phyloP scores from a whole-genome alignment of 179 eudicot genomes.

The Actinidia arguta region DNA sequence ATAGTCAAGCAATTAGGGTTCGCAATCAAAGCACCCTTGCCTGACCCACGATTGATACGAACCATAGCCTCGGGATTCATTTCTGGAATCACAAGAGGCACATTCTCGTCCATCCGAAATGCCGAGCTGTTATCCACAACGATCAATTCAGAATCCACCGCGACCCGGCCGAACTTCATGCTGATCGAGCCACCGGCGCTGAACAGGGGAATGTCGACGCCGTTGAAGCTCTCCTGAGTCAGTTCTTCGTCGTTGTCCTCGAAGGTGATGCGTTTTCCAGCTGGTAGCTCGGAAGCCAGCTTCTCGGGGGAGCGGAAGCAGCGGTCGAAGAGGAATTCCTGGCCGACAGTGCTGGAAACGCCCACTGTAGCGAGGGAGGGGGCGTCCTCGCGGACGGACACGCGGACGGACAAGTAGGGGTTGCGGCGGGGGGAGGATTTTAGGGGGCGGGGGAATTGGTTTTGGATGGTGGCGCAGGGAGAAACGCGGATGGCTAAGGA shows the following conservation, averaged over 20 bases:
- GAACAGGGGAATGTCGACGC: conserved; percentile 83
- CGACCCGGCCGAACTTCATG: conserved; percentile 79
- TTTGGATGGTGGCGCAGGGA: conserved; percentile 26
- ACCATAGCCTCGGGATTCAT: conserved; percentile 91
- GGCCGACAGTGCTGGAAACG: conserved; percentile 96
- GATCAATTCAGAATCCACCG: conserved; percentile 68
- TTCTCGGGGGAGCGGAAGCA: conserved; percentile 80
- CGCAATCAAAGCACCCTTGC: conserved; percentile 89
- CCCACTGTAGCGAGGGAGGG: conserved; percentile 96
- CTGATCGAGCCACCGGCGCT: conserved; percentile 95
- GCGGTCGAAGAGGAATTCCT: conserved; percentile 90
- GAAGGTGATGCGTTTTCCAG: conserved; percentile 66
- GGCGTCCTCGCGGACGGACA: conserved; percentile 67
- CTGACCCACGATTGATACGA: conserved; percentile 45
- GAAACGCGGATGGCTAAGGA: neutral
- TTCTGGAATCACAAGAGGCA: conserved; percentile 94
- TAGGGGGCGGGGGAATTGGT: conserved; percentile 21
- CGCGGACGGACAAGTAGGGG: conserved; percentile 37
- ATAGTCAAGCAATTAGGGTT: conserved; percentile 97
- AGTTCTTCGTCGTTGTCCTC: conserved; percentile 67
- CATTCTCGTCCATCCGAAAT: conserved; percentile 82
- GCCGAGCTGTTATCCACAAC: conserved; percentile 99
- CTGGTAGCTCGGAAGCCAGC: conserved; percentile 86
- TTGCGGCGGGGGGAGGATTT: conserved; percentile 26
- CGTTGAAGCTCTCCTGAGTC: conserved; percentile 58